A percentile compares a stretch with the other conserved stretches of the same genome.
These are phyloP conservation scores for Wickerhamomyces subpelliculosus DNA, from an alignment of 805 yeast species.

Conservation along the genomic window DNA sequence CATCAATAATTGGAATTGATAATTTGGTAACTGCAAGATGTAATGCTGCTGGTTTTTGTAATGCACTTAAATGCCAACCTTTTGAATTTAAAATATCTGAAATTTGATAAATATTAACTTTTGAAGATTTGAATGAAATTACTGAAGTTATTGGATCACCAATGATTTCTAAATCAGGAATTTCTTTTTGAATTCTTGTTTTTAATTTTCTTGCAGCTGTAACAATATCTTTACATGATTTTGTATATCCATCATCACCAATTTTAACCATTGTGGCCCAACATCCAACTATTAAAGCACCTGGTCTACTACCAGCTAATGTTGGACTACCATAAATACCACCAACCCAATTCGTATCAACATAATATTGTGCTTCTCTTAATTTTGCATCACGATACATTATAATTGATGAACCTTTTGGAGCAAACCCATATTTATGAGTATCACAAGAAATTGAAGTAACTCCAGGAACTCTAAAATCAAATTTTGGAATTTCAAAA, in stretches of 20 bases:
- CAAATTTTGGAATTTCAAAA: slow-evolving; percentile 47
- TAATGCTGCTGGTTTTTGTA: slow-evolving; percentile 86
- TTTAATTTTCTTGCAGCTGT: slow-evolving; percentile 55
- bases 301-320: slow-evolving; percentile 94
- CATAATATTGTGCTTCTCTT: slow-evolving; percentile 77
- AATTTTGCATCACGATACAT: slow-evolving; percentile 72
- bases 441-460: slow-evolving; percentile 98
- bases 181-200: slow-evolving; percentile 34
- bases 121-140: slow-evolving; percentile 60
- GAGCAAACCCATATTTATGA: slow-evolving; percentile 98
- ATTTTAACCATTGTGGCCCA: slow-evolving; percentile 88
- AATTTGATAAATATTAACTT: slow-evolving; percentile 66
- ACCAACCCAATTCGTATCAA: slow-evolving; percentile 83
- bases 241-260: slow-evolving; percentile 77
- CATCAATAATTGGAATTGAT: slow-evolving; percentile 54
- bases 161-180: slow-evolving; percentile 56
- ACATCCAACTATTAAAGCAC: slow-evolving; percentile 95
- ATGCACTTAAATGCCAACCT: slow-evolving; percentile 87
- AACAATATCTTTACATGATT: slow-evolving; percentile 63
- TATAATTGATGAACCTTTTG: slow-evolving; percentile 89
- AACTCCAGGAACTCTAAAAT: slow-evolving; percentile 85
- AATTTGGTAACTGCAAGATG: slow-evolving; percentile 84
- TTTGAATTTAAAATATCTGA: slow-evolving; percentile 60
- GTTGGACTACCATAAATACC: slow-evolving; percentile 97
- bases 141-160: slow-evolving; percentile 89